Percentiles rank a stretch among this genome's conserved stretches.
phyloP scores from a whole-genome alignment of 768 basidiomycete genomes.

The Amanita pseudoporphyria region DNA sequence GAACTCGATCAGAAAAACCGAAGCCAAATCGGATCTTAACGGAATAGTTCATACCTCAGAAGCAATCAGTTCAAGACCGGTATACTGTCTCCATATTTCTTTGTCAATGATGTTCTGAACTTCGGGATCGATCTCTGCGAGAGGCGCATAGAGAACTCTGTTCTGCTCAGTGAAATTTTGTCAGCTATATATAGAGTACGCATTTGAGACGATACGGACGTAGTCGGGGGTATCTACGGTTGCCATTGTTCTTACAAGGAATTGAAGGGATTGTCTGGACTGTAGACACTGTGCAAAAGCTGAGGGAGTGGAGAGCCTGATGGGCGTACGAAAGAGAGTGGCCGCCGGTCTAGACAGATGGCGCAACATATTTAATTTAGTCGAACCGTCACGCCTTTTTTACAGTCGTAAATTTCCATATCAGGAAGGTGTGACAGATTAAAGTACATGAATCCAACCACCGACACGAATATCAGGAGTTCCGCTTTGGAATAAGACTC shows the following conservation, averaged over 20 bases:
- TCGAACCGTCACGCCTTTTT: not conserved
- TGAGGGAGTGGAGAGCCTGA: not conserved
- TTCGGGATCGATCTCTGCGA: slow-evolving; percentile 89
- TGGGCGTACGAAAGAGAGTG: slow-evolving; percentile 4
- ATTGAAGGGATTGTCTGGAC: not conserved
- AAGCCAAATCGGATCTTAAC: no score
- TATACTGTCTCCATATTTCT: slow-evolving; percentile 98
- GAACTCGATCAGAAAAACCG: not conserved
- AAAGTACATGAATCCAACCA: no score
- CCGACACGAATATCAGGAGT: not conserved
- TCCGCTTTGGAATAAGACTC: not conserved
- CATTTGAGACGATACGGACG: slow-evolving; percentile 26
- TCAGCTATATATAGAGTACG: slow-evolving; percentile 6
- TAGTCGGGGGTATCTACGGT: slow-evolving; percentile 49
- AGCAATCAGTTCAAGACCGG: slow-evolving; percentile 96
- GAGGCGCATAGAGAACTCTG: slow-evolving; percentile 79
- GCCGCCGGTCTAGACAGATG: slow-evolving; percentile 2
- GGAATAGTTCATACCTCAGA: slow-evolving; percentile 72
- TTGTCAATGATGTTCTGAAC: slow-evolving; percentile 97
- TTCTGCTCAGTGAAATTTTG: slow-evolving; percentile 46
- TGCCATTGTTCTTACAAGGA: slow-evolving; percentile 42
- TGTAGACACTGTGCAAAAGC: not conserved
- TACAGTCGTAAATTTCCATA: not conserved
- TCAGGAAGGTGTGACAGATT: not conserved
- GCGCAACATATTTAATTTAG: slow-evolving; percentile 4